phyloP scores from a whole-genome alignment of 495 filamentous ascomycete genomes.

The Halenospora varia region DNA sequence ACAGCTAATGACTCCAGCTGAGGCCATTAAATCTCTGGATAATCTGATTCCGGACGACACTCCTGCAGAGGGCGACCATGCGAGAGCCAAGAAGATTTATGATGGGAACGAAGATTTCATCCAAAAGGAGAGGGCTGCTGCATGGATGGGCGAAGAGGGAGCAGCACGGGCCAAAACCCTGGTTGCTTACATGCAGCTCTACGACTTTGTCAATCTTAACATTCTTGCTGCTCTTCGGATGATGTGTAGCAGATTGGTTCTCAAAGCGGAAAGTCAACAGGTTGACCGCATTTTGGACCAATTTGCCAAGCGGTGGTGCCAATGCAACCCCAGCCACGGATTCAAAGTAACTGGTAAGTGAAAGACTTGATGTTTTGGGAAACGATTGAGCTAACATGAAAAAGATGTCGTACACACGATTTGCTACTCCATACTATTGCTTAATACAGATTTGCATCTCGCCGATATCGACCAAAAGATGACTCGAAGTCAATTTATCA shows the following conservation, averaged over 20 bases:
- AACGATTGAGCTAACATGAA: conserved; percentile 14
- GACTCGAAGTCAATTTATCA: conserved; percentile 89
- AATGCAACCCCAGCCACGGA: conserved; percentile 90
- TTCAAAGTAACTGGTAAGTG: conserved; percentile 81
- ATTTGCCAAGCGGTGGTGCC: conserved; percentile 85
- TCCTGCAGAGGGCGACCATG: conserved; percentile 40
- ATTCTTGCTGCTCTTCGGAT: conserved; percentile 74
- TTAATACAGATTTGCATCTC: conserved; percentile 95
- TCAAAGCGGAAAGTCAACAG: conserved; percentile 94
- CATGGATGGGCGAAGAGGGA: conserved; percentile 82
- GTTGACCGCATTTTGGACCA: conserved; percentile 90
- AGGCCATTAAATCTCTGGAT: conserved; percentile 37
- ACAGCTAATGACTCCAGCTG: conserved; percentile 15
- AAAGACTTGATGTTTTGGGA: background rate
- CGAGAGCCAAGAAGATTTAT: conserved; percentile 76
- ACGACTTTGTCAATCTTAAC: conserved; percentile 79
- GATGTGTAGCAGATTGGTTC: conserved; percentile 75
- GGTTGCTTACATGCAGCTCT: conserved; percentile 87
- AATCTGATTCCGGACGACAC: conserved; percentile 35
- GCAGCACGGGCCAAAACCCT: conserved; percentile 61
- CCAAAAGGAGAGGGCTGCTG: conserved; percentile 70
- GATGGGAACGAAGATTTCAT: conserved; percentile 82
- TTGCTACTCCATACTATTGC: conserved; percentile 88
- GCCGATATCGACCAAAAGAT: conserved; percentile 95
- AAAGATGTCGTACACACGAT: conserved; percentile 95